Conservation (phyloP, 2,329 filamentous ascomycete species). For the Pseudohalonectria lignicola region DNA sequence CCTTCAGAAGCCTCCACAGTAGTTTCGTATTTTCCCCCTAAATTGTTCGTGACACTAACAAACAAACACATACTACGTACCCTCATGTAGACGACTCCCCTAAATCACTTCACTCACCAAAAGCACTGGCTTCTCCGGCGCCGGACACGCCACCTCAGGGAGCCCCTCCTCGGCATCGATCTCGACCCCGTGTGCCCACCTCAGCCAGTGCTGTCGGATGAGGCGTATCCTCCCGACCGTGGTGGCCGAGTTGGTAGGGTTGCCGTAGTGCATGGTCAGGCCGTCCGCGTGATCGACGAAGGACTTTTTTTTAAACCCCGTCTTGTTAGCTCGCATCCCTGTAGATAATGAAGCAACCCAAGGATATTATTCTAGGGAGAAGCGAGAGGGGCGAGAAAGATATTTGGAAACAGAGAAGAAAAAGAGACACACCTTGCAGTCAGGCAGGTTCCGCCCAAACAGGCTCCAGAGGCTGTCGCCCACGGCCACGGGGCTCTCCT, state of each 20-base stretch:
- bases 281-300: constrained; percentile 34
- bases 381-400: no score
- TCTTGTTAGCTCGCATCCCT: no score
- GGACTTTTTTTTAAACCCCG: constrained; percentile 13
- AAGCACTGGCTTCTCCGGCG: constrained; percentile 5
- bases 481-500: constrained; percentile 22
- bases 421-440: constrained; percentile 23
- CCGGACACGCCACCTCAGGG: constrained; percentile 26
- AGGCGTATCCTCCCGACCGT: constrained; percentile 25
- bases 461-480: constrained; percentile 35
- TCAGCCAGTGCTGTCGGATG: constrained; percentile 30
- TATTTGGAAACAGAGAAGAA: not conserved
- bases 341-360: no score
- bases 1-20: no score
- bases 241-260: constrained; percentile 25
- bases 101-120: not conserved
- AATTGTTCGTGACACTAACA: no score
- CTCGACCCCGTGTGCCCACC: constrained; percentile 22
- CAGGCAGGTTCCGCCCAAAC: constrained; percentile 30
- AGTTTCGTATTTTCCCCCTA: no score
- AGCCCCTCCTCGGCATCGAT: constrained; percentile 21
- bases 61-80: no score
- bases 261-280: constrained; percentile 31
- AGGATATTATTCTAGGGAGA: no score
- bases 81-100: no score